Evolutionary conservation across 345 rosid species (phyloP).

Genomic region (Eucalyptus globulus): DNA sequence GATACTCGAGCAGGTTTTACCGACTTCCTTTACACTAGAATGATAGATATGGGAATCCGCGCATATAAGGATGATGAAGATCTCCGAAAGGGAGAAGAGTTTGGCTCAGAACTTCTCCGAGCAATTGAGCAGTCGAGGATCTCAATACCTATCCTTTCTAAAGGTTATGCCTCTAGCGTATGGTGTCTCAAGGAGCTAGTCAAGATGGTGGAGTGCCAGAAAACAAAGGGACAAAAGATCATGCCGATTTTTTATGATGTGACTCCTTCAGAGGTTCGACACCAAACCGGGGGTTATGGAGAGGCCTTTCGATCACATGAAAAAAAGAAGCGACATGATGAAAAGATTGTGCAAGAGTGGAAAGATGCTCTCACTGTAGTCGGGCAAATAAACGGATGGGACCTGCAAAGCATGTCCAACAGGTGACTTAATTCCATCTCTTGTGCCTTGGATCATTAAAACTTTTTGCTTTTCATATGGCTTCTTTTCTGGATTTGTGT

Average conservation of each 20-base stretch:
- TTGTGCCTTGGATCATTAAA: too few relatives aligned
- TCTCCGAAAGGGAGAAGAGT: accelerated
- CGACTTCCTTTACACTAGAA: accelerated
- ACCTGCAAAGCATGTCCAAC: accelerated
- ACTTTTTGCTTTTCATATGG: accelerated
- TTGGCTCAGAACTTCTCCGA: accelerated
- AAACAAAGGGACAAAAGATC: accelerated
- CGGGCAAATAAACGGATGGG: accelerated
- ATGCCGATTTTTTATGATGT: too few relatives aligned
- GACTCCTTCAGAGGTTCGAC: accelerated
- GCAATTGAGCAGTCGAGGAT: too few relatives aligned
- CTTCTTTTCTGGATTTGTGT: neutral
- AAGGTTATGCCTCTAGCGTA: too few relatives aligned
- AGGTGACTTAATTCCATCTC: too few relatives aligned
- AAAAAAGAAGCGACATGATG: accelerated
- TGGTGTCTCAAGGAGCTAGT: neutral
- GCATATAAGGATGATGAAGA: accelerated
- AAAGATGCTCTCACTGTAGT: neutral
- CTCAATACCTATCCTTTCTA: too few relatives aligned
- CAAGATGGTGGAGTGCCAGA: too few relatives aligned
- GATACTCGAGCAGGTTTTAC: neutral
- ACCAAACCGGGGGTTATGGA: accelerated
- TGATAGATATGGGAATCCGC: accelerated
- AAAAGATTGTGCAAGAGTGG: accelerated
- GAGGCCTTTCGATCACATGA: accelerated